phyloP scores from a whole-genome alignment of 73 alveolate species.

The Paramecium sonneborni region DNA sequence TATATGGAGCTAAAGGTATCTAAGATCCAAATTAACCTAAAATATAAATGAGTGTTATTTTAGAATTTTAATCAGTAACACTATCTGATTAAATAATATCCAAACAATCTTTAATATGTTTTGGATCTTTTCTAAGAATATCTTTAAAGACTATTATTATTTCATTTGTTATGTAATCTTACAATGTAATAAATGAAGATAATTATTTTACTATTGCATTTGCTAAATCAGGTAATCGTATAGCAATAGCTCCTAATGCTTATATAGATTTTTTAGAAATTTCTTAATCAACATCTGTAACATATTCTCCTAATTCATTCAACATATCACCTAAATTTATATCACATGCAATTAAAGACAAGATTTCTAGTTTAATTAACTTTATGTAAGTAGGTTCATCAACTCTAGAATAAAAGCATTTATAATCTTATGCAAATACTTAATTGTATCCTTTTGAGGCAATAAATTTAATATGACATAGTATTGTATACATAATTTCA shows the following conservation, averaged over 20 bases:
- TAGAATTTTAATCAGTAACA: conserved; percentile 50
- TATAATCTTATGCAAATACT: conserved; percentile 86
- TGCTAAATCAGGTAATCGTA: conserved; percentile 75
- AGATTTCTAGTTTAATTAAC: conserved; percentile 90
- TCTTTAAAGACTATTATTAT: conserved; percentile 72
- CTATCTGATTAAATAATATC: conserved; percentile 38
- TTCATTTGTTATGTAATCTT: conserved; percentile 80
- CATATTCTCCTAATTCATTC: conserved; percentile 88
- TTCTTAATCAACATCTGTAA: conserved; percentile 87
- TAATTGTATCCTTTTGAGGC: conserved; percentile 37
- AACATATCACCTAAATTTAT: conserved; percentile 78
- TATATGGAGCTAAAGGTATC: conserved; percentile 49
- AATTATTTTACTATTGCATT: conserved; percentile 75
- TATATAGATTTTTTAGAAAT: conserved; percentile 81
- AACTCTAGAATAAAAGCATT: conserved; percentile 93
- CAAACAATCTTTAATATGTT: conserved; percentile 42
- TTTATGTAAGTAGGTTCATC: conserved; percentile 97
- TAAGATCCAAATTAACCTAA: conserved; percentile 54
- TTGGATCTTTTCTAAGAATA: conserved; percentile 55
- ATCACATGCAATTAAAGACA: conserved; percentile 71
- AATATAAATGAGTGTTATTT: conserved; percentile 52
- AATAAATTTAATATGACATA: conserved; percentile 88
- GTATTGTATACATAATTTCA: conserved; percentile 90
- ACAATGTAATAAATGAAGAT: conserved; percentile 74
- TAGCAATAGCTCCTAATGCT: conserved; percentile 80